Evolutionary conservation across 192 early-diverging fungal species (phyloP).

Genomic region (Backusella morwellensis): DNA sequence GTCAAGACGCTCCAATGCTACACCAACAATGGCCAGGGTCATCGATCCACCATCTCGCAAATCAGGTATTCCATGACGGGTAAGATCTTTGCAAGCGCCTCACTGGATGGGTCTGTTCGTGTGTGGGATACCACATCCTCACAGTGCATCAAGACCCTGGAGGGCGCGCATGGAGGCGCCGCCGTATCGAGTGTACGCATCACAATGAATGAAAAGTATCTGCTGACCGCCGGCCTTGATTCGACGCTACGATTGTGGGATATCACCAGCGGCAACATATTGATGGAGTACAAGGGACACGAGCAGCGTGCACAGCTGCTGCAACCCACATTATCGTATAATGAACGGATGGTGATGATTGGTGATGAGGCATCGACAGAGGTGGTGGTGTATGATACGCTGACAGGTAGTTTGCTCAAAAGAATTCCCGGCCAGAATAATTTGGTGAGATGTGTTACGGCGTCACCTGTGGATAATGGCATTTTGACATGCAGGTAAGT

Average conservation of each 20-base stretch:
- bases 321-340: conserved; percentile 59
- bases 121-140: conserved; percentile 84
- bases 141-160: conserved; percentile 72
- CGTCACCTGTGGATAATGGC: conserved; percentile 60
- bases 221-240: conserved; percentile 81
- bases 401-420: conserved; percentile 57
- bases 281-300: conserved; percentile 74
- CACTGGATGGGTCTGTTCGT: conserved; percentile 82
- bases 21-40: conserved; percentile 48
- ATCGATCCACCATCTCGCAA: conserved; percentile 58
- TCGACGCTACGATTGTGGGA: conserved; percentile 83
- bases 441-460: conserved; percentile 54
- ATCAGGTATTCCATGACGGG: conserved; percentile 75
- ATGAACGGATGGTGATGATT: conserved; percentile 69
- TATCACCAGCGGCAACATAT: conserved; percentile 62
- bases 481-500: conserved; percentile 57
- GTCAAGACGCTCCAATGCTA: conserved; percentile 84
- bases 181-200: conserved; percentile 73
- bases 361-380: conserved; percentile 63
- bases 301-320: conserved; percentile 39
- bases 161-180: conserved; percentile 72
- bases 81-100: conserved; percentile 70
- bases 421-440: conserved; percentile 50
- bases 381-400: conserved; percentile 71
- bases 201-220: conserved; percentile 71